Conservation (phyloP, 2,329 filamentous ascomycete species). For the Fusarium armeniacum region DNA sequence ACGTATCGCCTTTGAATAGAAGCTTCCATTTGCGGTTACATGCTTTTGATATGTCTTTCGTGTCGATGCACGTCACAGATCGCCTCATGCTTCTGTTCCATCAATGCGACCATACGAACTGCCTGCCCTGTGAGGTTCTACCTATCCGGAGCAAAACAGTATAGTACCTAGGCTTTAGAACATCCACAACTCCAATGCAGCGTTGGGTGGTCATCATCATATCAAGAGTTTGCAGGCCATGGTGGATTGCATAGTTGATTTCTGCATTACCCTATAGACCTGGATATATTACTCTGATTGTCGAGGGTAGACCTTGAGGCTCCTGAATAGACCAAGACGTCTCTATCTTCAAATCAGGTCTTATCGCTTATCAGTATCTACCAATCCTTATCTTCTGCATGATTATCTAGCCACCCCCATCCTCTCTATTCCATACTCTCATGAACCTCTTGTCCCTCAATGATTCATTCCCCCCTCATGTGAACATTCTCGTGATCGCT, state of each 20-base stretch:
- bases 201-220: neutral
- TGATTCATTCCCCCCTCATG: conserved; percentile 6
- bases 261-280: neutral
- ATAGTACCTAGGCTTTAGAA: too few species aligned
- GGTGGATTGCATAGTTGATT: neutral
- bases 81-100: conserved; percentile 12
- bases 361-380: conserved; percentile 14
- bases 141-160: too few species aligned
- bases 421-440: conserved; percentile 6
- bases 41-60: conserved; percentile 1
- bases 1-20: neutral
- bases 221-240: neutral
- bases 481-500: conserved; percentile 33
- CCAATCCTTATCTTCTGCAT: neutral
- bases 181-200: neutral
- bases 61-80: conserved; percentile 23
- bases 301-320: neutral
- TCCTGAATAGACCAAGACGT: neutral
- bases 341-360: neutral
- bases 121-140: conserved; percentile 5
- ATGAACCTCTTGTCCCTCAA: neutral
- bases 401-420: conserved; percentile 33
- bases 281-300: neutral
- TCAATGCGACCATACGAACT: conserved; percentile 18
- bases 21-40: neutral